Evolutionary conservation across 2,329 filamentous ascomycete genomes (phyloP), one percentile per base, ranked within the genome.

Genomic region (Sphaerulina musiva): DNA sequence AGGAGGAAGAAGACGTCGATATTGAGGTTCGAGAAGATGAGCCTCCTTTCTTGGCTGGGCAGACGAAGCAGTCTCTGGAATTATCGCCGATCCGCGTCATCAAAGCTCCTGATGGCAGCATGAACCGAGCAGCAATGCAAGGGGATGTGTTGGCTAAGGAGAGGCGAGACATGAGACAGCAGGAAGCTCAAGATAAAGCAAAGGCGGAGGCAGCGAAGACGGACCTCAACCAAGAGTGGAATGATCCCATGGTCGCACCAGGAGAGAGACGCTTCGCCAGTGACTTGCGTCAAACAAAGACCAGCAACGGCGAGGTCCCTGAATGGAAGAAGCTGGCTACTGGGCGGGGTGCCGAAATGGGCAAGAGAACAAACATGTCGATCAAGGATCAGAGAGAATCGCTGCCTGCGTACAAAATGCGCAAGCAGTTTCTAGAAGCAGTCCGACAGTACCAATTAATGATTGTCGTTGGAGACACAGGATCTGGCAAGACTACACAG

Each of bases 1-100:
- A 96, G 68, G 80, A 97, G 59, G 93, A 98, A 69, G 89, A 96
- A 70, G 93, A 98, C 67, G 83, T 98, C 4, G 93, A 98, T 65
- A 98, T 98, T 59, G 93, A 98, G 71, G 88, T 98, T 31, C 82
- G 86, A 62, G 93, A 98, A 58, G 93, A 98, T 64, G 93, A 98
- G 66, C 95, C 93, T 0, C 93, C 93, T 0, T 98, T 98, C 76
- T 73, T 98, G 59, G 87, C 89, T 12, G 93, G 93, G 4, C 95
- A 98, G 70, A 98, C 93, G 0, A 96, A 96, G 68, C 91, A 95
- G 68, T 95, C 90, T 8, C 78, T 98, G 7, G 93, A 98, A 66
- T 75, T 98, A 3, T 96, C 91, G 1, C 93, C 93, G 0, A 98
- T 98, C 58, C 82, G 95, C 60, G 91, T 98, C 20, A 89, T 98